These are phyloP conservation scores for Paraphoma sp. DNA, from an alignment of 2,329 filamentous ascomycete species.

Conservation along the genomic window DNA sequence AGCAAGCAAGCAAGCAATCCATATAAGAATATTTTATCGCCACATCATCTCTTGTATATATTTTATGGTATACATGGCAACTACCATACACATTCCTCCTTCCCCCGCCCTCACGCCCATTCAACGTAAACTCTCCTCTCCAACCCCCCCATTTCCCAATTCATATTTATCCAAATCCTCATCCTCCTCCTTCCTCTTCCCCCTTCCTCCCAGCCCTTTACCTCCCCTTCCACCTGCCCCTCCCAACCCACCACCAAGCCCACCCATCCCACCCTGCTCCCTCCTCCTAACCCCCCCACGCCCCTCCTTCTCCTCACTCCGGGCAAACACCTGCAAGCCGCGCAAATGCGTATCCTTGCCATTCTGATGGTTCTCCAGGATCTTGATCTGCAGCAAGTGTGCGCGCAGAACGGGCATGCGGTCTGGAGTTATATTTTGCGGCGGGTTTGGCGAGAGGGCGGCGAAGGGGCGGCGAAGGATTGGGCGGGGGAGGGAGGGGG, in stretches of 20 bases:
- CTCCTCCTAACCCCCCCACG: conserved; percentile 8
- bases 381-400: conserved; percentile 87
- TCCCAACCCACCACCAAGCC: conserved; percentile 14
- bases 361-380: conserved; percentile 98
- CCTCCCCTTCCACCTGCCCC: conserved; percentile 23
- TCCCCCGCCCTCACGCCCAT: no score
- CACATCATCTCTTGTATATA: no score
- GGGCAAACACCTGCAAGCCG: conserved; percentile 83
- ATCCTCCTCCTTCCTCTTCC: no score
- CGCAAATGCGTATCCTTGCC: conserved; percentile 98
- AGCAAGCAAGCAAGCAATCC: no score
- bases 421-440: conserved; percentile 40
- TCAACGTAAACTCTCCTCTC: background rate
- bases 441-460: conserved; percentile 19
- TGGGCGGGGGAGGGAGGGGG: conserved; percentile 1
- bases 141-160: conserved; percentile 10
- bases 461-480: conserved; percentile 26
- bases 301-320: conserved; percentile 42
- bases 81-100: no score
- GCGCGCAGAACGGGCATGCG: conserved; percentile 79
- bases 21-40: no score
- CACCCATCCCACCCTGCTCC: conserved; percentile 18
- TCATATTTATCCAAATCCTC: conserved; percentile 2
- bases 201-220: no score
- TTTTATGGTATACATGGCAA: no score